Percentiles rank a stretch among this genome's conserved stretches.
phyloP scores from a whole-genome alignment of 140 eudicot species.

The Oenanthe javanica region DNA sequence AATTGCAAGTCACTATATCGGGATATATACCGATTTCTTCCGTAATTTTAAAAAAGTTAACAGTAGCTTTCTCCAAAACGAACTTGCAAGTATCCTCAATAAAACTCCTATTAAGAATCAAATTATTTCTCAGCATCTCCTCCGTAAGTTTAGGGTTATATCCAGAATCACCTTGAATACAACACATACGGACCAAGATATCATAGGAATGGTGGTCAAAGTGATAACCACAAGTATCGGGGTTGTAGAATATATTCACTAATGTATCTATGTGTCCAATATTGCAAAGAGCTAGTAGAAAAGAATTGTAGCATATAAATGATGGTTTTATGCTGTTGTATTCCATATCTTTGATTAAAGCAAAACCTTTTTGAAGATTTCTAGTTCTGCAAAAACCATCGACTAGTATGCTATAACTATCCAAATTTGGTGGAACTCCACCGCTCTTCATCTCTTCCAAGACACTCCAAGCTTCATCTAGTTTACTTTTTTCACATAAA shows the following conservation, averaged over 20 bases:
- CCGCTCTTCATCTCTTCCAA: constrained; percentile 34
- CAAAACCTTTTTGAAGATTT: constrained; percentile 22
- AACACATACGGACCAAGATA: constrained; percentile 26
- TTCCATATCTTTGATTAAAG: constrained; percentile 30
- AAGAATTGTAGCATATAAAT: constrained; percentile 23
- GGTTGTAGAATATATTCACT: constrained; percentile 17
- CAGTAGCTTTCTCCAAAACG: constrained; percentile 25
- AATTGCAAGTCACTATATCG: constrained; percentile 17
- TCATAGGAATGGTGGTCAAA: constrained; percentile 22
- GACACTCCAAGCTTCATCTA: constrained; percentile 23
- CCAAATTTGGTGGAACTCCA: constrained; percentile 30
- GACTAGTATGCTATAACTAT: constrained; percentile 35
- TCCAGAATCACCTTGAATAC: constrained; percentile 25
- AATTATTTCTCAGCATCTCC: constrained; percentile 28
- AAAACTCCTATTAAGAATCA: constrained; percentile 24
- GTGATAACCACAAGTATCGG: constrained; percentile 23
- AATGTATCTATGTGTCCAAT: constrained; percentile 22
- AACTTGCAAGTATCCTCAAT: constrained; percentile 24
- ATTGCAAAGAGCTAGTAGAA: constrained; percentile 19
- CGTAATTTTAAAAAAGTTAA: constrained; percentile 13
- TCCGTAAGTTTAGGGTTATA: constrained; percentile 22
- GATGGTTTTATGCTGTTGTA: constrained; percentile 26
- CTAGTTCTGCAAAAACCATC: constrained; percentile 33
- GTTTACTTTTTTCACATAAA: constrained; percentile 21
- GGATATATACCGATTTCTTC: constrained; percentile 14